A percentile compares a stretch with the other conserved stretches of the same genome.
phyloP scores from a whole-genome alignment of 345 rosid genomes.

The Brassica rapa region DNA sequence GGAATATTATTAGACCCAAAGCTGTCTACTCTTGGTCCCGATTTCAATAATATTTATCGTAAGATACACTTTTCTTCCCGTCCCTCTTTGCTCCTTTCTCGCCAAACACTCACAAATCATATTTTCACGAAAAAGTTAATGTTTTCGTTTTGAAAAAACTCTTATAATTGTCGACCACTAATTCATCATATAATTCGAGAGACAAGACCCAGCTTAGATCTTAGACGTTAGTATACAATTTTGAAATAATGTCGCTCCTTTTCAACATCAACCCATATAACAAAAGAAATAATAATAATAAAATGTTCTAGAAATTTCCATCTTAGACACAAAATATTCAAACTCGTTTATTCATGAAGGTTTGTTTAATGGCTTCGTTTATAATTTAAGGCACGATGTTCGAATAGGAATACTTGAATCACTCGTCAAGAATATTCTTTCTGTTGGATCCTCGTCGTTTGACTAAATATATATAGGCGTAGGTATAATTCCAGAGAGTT shows the following conservation, averaged over 20 bases:
- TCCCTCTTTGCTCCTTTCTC: constrained; percentile 38
- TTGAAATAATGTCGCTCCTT: constrained; percentile 12
- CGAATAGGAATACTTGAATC: not conserved
- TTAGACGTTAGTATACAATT: constrained; percentile 12
- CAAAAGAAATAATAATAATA: not conserved
- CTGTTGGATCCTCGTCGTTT: constrained; percentile 4
- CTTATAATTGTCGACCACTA: constrained; percentile 13
- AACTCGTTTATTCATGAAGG: not conserved
- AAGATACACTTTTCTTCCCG: constrained; percentile 33
- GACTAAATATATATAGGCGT: constrained; percentile 1
- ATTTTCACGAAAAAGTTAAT: constrained; percentile 1
- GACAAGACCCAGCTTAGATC: constrained; percentile 32
- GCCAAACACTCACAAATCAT: constrained; percentile 25
- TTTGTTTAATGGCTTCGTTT: not conserved
- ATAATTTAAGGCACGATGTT: not conserved
- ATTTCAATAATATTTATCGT: constrained; percentile 17
- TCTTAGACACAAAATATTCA: not conserved
- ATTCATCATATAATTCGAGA: constrained; percentile 2
- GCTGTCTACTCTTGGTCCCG: constrained; percentile 36
- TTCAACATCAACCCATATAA: not conserved
- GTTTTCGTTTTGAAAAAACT: not conserved
- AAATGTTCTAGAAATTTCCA: not conserved
- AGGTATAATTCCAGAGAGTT: constrained; percentile 8
- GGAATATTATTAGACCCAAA: constrained; percentile 33
- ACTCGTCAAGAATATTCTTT: constrained; percentile 7